Conservation (phyloP, 23 red algal species). For the Gracilaria domingensis region DNA sequence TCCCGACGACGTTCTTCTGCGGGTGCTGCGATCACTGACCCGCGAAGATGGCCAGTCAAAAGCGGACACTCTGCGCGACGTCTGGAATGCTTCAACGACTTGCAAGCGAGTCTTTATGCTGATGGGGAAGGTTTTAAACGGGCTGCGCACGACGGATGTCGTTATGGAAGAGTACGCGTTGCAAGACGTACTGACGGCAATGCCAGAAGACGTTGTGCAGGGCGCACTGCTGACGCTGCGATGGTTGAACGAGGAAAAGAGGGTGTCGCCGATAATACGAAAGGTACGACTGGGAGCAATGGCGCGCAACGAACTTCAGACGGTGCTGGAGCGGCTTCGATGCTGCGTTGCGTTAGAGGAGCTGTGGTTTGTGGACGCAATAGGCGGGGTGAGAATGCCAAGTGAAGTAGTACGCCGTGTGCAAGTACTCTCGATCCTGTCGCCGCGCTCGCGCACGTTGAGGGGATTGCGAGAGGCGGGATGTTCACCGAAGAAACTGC, state of each 20-base stretch:
- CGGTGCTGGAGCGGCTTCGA: background rate
- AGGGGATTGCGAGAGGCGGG: background rate
- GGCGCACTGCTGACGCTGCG: background rate
- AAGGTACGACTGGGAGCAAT: background rate
- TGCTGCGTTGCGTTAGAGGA: background rate
- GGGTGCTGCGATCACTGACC: background rate
- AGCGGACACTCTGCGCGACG: background rate
- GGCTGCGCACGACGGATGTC: background rate
- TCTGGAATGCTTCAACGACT: background rate
- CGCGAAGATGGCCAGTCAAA: background rate
- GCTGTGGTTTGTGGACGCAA: conserved; percentile 6
- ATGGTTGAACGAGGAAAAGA: background rate
- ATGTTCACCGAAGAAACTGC: background rate
- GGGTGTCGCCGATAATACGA: background rate
- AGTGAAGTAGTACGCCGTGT: background rate
- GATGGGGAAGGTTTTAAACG: background rate
- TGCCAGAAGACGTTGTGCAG: background rate
- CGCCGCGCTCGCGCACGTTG: background rate
- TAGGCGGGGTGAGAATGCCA: background rate
- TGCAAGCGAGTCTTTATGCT: background rate
- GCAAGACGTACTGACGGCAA: background rate
- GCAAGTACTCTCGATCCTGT: background rate
- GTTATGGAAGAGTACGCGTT: background rate
- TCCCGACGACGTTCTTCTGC: background rate
- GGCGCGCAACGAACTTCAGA: background rate